Conservation (phyloP, 768 basidiomycete species). For the Boletus tylopilopsis region DNA sequence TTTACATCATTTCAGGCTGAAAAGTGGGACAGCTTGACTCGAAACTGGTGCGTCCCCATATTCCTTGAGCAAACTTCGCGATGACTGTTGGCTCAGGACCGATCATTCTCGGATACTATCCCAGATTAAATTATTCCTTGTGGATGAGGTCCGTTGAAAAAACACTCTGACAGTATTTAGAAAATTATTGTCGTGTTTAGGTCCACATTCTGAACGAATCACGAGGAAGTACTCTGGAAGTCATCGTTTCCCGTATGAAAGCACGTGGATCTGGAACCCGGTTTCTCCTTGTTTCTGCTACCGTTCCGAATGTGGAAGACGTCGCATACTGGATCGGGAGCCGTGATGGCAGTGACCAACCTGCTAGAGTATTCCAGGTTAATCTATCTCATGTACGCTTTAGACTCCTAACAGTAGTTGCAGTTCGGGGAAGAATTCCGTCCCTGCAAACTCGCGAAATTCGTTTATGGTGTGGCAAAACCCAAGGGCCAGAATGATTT, state of each 20-base stretch:
- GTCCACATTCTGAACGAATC: slow-evolving; percentile 90
- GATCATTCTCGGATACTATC: slow-evolving; percentile 65
- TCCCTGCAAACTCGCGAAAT: slow-evolving; percentile 73
- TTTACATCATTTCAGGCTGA: slow-evolving; percentile 59
- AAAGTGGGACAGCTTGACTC: slow-evolving; percentile 94
- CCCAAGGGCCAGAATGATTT: slow-evolving; percentile 72
- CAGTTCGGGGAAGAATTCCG: slow-evolving; percentile 94
- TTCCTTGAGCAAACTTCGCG: neutral
- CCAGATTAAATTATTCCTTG: slow-evolving; percentile 74
- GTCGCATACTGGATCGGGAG: slow-evolving; percentile 85
- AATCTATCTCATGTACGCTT: neutral
- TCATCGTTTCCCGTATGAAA: slow-evolving; percentile 93
- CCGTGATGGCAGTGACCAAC: slow-evolving; percentile 25
- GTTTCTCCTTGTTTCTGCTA: slow-evolving; percentile 89
- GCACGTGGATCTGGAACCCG: slow-evolving; percentile 63
- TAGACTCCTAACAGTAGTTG: neutral
- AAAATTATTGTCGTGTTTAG: slow-evolving; percentile 34
- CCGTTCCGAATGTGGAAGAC: slow-evolving; percentile 89
- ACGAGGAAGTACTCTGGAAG: slow-evolving; percentile 91
- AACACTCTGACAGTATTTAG: neutral
- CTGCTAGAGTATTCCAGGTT: slow-evolving; percentile 72
- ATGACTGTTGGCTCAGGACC: slow-evolving; percentile 37
- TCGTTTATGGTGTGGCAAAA: slow-evolving; percentile 69
- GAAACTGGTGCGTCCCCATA: slow-evolving; percentile 68
- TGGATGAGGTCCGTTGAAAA: slow-evolving; percentile 80